phyloP scores from a whole-genome alignment of 1,139 yeast species.

The Candida sp. region DNA sequence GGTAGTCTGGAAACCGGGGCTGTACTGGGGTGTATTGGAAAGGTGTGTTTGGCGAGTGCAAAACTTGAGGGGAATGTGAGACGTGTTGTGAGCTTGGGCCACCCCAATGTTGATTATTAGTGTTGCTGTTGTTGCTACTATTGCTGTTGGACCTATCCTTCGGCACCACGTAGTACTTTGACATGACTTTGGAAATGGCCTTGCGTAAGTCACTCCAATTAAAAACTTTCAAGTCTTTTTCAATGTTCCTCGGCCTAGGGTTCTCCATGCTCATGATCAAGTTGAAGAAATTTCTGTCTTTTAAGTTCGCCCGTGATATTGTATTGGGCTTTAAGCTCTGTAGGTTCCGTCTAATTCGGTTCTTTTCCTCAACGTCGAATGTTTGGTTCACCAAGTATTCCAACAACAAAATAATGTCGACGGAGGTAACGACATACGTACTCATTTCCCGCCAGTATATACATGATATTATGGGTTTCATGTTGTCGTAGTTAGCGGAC shows the following conservation, averaged over 20 bases:
- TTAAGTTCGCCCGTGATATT: slow-evolving; percentile 53
- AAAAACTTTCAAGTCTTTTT: slow-evolving; percentile 74
- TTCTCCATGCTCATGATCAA: slow-evolving; percentile 66
- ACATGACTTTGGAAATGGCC: slow-evolving; percentile 64
- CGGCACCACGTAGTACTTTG: slow-evolving; percentile 51
- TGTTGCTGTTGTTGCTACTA: not conserved
- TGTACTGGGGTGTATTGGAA: not conserved
- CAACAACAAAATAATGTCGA: slow-evolving; percentile 62
- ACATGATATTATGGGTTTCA: slow-evolving; percentile 54
- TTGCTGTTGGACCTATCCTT: not conserved
- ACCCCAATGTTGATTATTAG: not conserved
- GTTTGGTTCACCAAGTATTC: slow-evolving; percentile 61
- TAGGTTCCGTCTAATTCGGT: slow-evolving; percentile 68
- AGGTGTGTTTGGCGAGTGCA: not conserved
- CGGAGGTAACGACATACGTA: slow-evolving; percentile 63
- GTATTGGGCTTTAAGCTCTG: slow-evolving; percentile 71
- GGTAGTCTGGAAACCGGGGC: not conserved
- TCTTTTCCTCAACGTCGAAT: slow-evolving; percentile 71
- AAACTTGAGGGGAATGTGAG: not conserved
- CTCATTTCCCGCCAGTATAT: slow-evolving; percentile 61
- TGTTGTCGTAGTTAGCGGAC: slow-evolving; percentile 20
- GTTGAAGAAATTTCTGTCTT: slow-evolving; percentile 53
- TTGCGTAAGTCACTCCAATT: slow-evolving; percentile 57
- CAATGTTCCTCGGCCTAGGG: slow-evolving; percentile 75
- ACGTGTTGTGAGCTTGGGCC: not conserved